These are phyloP conservation scores for Gryganskiella cystojenkinii DNA, from an alignment of 192 early-diverging fungal genomes.

Conservation along the genomic window DNA sequence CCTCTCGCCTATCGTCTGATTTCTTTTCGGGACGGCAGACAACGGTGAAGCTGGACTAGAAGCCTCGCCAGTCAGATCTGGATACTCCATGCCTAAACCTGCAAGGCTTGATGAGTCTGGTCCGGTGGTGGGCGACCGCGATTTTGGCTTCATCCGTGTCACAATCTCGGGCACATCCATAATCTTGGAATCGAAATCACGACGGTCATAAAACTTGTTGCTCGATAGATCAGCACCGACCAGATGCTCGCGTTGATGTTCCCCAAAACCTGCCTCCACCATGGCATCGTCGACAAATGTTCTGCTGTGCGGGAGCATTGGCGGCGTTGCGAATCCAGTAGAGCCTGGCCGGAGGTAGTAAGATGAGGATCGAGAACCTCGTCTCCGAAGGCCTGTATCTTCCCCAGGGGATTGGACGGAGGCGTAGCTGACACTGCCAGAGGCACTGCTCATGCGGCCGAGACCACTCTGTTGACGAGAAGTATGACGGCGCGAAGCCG, in stretches of 20 bases:
- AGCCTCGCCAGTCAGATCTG: no score
- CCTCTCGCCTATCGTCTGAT: neutral
- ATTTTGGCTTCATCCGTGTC: neutral
- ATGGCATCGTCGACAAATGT: slow-evolving; percentile 39
- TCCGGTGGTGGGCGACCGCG: no score
- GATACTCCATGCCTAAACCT: no score
- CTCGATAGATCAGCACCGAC: neutral
- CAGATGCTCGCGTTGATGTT: slow-evolving; percentile 15
- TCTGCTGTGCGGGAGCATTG: slow-evolving; percentile 13
- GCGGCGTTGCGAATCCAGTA: neutral
- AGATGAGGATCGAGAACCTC: neutral
- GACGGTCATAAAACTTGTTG: slow-evolving; percentile 48
- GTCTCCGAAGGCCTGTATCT: no score
- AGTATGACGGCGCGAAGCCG: neutral
- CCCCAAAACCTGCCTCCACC: slow-evolving; percentile 25
- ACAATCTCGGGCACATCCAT: neutral
- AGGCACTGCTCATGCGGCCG: no score
- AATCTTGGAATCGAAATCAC: slow-evolving; percentile 41
- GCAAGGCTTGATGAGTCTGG: no score
- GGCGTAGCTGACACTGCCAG: no score
- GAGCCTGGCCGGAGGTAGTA: neutral
- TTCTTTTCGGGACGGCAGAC: neutral
- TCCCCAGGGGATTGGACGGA: no score
- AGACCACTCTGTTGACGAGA: no score
- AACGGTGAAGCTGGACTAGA: no score